These are phyloP conservation scores for Exidia glandulosa DNA, from an alignment of 768 basidiomycete genomes.

Conservation along the genomic window DNA sequence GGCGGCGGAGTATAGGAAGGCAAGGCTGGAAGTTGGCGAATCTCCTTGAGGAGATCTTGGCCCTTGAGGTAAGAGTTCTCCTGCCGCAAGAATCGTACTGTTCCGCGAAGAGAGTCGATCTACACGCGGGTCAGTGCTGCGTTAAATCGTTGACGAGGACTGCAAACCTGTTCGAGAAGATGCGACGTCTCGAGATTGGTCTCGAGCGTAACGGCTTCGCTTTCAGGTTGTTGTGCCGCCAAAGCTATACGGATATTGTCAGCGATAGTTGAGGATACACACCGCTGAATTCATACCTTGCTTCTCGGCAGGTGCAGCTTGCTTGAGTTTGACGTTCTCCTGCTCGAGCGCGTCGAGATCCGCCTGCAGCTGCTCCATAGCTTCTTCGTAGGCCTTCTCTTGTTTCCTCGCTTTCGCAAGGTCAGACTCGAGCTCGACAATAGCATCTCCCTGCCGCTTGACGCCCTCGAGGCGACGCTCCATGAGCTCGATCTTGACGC, in stretches of 20 bases:
- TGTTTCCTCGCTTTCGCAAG: conserved; percentile 75
- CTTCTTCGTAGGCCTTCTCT: conserved; percentile 83
- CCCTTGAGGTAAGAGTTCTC: conserved; percentile 93
- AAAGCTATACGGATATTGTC: conserved; percentile 20
- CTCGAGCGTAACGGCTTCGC: conserved; percentile 58
- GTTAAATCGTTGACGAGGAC: conserved; percentile 3
- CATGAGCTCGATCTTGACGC: conserved; percentile 91
- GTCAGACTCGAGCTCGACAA: conserved; percentile 71
- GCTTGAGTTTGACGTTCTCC: conserved; percentile 78
- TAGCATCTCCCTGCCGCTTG: conserved; percentile 81
- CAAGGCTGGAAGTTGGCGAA: conserved; percentile 64
- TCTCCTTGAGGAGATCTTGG: conserved; percentile 76
- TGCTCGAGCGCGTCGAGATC: conserved; percentile 82
- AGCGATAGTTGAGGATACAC: neutral
- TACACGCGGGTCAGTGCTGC: conserved; percentile 17
- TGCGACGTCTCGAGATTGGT: conserved; percentile 80
- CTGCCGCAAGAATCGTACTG: conserved; percentile 82
- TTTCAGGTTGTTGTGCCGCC: conserved; percentile 40
- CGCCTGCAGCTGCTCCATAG: conserved; percentile 83
- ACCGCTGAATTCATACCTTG: conserved; percentile 39
- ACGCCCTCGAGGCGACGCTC: conserved; percentile 85
- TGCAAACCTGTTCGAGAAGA: conserved; percentile 68
- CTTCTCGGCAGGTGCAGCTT: conserved; percentile 53
- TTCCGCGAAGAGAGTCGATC: conserved; percentile 85
- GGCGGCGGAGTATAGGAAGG: conserved; percentile 23